Percentiles rank a stretch among this genome's conserved stretches.
Conservation (phyloP, 2,329 filamentous ascomycete genomes). For the Penicillium griseofulvum region DNA sequence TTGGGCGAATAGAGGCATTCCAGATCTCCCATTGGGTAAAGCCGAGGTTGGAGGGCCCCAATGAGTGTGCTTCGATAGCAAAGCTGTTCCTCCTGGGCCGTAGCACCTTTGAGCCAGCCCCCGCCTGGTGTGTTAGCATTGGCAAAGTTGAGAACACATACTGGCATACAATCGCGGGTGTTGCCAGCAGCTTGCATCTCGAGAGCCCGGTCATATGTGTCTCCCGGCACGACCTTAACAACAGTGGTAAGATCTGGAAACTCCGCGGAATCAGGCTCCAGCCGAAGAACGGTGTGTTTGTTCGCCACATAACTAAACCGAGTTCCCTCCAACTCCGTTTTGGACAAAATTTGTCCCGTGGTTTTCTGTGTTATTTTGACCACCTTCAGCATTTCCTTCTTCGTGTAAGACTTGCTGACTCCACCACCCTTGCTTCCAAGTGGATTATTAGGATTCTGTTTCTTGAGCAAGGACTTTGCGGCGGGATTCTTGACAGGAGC, state of each 20-base stretch:
- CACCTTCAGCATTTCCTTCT: not conserved
- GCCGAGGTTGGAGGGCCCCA: conserved; percentile 39
- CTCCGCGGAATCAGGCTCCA: conserved; percentile 42
- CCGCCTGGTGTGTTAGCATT: conserved; percentile 59
- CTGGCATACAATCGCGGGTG: conserved; percentile 28
- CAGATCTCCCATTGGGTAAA: conserved; percentile 55
- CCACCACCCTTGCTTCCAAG: too few species aligned
- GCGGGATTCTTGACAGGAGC: not conserved
- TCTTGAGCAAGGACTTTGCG: not conserved
- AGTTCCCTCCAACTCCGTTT: not conserved
- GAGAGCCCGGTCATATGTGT: conserved; percentile 59
- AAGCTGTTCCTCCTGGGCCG: conserved; percentile 68
- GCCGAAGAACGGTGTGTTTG: conserved; percentile 19
- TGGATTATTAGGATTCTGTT: too few species aligned
- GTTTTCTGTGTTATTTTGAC: not conserved
- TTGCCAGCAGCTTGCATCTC: conserved; percentile 27
- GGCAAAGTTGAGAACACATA: conserved; percentile 67
- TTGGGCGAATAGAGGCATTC: conserved; percentile 60
- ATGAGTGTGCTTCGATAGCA: conserved; percentile 59
- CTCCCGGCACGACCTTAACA: conserved; percentile 55
- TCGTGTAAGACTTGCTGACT: not conserved
- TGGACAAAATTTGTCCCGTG: not conserved
- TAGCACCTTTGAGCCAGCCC: conserved; percentile 60
- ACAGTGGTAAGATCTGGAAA: conserved; percentile 39
- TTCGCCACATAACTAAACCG: not conserved